phyloP scores from a whole-genome alignment of 1,139 yeast species.

The Scheffersomyces parashehatae region DNA sequence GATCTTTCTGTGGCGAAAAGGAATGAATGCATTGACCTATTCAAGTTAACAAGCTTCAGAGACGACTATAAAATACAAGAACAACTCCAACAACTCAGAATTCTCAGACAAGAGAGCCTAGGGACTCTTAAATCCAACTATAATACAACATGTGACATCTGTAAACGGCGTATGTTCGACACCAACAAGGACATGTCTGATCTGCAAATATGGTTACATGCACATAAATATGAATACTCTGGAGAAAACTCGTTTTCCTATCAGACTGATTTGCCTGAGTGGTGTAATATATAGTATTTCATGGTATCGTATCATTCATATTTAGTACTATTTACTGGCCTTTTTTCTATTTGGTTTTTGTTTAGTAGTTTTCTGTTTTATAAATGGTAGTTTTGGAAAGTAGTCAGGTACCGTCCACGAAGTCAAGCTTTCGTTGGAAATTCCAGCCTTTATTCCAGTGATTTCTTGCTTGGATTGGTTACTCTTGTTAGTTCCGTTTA shows the following conservation, averaged over 20 bases:
- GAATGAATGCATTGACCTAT: conserved; percentile 17
- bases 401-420: conserved; percentile 11
- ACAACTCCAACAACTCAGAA: conserved; percentile 6
- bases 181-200: conserved; percentile 38
- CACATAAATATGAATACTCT: conserved; percentile 43
- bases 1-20: conserved; percentile 10
- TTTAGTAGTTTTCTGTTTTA: conserved; percentile 1
- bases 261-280: conserved; percentile 37
- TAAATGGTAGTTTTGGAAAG: conserved; percentile 25
- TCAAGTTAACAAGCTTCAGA: conserved; percentile 14
- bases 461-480: conserved; percentile 62
- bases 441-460: conserved; percentile 80
- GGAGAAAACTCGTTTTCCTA: conserved; percentile 25
- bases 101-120: conserved; percentile 10
- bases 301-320: conserved; percentile 1
- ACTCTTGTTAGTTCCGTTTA: conserved; percentile 68
- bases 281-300: conserved; percentile 28
- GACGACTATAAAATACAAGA: conserved; percentile 10
- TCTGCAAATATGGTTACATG: conserved; percentile 57
- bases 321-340: neutral
- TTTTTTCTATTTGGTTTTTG: neutral
- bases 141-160: conserved; percentile 39
- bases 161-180: conserved; percentile 40
- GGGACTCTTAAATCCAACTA: conserved; percentile 17
- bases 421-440: conserved; percentile 16